phyloP scores from a whole-genome alignment of 805 yeast species.

The Sugiyamaella qingdaonensis region DNA sequence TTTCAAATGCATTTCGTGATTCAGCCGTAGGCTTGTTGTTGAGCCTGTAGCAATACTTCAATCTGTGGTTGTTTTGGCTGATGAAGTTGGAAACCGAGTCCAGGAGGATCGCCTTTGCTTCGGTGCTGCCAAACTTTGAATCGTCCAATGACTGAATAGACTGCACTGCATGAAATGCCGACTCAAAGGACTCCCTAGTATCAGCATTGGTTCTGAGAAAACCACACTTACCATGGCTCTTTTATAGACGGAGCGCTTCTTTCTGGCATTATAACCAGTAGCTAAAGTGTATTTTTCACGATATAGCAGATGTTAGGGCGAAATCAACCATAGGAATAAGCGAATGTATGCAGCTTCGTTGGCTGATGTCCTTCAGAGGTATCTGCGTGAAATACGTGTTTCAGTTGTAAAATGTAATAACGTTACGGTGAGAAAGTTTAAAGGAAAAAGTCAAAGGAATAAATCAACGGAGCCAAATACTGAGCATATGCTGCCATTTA shows the following conservation, averaged over 20 bases:
- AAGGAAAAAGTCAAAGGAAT: too few species aligned
- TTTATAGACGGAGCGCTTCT: not conserved
- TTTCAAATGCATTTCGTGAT: not conserved
- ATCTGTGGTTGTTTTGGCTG: not conserved
- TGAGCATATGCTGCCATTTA: too few species aligned
- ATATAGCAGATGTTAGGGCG: not conserved
- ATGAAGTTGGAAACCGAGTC: not conserved
- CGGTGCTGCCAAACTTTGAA: not conserved
- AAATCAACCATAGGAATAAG: too few species aligned
- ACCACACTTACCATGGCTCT: not conserved
- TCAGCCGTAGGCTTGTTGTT: not conserved
- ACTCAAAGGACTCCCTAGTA: constrained; percentile 3
- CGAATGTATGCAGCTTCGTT: not conserved
- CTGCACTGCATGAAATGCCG: constrained; percentile 1
- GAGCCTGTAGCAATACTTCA: not conserved
- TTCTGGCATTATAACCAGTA: constrained; percentile 1
- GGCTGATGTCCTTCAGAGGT: too few species aligned
- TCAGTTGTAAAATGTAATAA: too few species aligned
- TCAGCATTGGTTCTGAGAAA: not conserved
- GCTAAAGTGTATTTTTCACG: not conserved
- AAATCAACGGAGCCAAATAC: too few species aligned
- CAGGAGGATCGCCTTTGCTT: not conserved
- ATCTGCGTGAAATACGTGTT: too few species aligned
- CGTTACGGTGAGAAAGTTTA: too few species aligned
- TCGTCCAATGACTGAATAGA: not conserved